phyloP scores from a whole-genome alignment of 148 eudicot genomes.

The Pouteria glomerata region DNA sequence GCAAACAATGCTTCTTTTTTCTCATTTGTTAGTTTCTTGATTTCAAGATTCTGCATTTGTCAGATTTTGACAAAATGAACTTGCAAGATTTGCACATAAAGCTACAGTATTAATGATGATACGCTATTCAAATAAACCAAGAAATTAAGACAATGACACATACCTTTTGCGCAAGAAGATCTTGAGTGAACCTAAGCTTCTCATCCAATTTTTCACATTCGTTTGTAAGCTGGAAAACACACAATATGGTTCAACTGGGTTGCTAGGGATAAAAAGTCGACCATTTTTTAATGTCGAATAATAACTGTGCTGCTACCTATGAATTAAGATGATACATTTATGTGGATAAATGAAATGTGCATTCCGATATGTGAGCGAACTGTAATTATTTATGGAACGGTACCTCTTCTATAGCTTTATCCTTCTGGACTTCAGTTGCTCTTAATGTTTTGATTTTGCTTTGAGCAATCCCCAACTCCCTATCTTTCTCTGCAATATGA shows the following conservation, averaged over 20 bases:
- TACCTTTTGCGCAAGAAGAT: constrained; percentile 70
- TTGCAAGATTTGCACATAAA: background rate
- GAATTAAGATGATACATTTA: too few relatives aligned
- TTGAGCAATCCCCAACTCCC: constrained; percentile 58
- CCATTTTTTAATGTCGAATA: too few relatives aligned
- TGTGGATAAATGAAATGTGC: too few relatives aligned
- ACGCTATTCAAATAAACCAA: background rate
- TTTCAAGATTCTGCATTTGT: constrained; percentile 68
- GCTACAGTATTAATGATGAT: constrained; percentile 2
- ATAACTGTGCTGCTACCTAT: too few relatives aligned
- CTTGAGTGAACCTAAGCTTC: constrained; percentile 46
- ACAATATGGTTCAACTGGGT: too few relatives aligned
- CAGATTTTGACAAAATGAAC: constrained; percentile 1
- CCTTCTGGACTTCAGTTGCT: constrained; percentile 55
- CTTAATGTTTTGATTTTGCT: constrained; percentile 68
- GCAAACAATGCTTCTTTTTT: constrained; percentile 88
- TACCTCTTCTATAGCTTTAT: constrained; percentile 87
- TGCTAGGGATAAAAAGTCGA: too few relatives aligned
- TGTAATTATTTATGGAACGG: too few relatives aligned
- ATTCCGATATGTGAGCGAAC: too few relatives aligned
- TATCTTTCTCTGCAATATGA: constrained; percentile 54
- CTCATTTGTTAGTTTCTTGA: constrained; percentile 59
- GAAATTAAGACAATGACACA: constrained; percentile 2
- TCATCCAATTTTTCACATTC: constrained; percentile 47
- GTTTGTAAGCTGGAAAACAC: constrained; percentile 52